Conservation (phyloP, 768 basidiomycete genomes). For the Boletellus sp. region DNA sequence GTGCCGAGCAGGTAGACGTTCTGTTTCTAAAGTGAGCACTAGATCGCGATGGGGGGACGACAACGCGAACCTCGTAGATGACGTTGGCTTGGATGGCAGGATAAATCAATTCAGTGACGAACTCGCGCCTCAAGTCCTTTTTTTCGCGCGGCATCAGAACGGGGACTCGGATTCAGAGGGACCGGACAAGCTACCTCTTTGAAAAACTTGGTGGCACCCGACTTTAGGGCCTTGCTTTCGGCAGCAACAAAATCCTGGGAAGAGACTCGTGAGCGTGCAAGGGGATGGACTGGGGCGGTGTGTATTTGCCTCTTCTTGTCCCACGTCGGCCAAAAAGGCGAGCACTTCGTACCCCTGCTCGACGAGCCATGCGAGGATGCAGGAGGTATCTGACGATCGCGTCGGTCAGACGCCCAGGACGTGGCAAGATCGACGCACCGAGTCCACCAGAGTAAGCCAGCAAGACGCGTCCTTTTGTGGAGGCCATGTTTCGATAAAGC, state of each 20-base stretch:
- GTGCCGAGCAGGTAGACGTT: constrained; percentile 97
- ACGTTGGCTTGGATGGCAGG: constrained; percentile 98
- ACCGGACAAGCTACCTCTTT: constrained; percentile 55
- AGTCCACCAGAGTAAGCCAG: constrained; percentile 98
- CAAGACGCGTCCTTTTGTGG: constrained; percentile 76
- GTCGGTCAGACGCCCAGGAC: constrained; percentile 3
- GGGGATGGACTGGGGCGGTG: background rate
- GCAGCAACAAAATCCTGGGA: constrained; percentile 89
- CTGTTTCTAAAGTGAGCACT: constrained; percentile 33
- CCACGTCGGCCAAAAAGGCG: constrained; percentile 96
- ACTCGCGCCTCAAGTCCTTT: constrained; percentile 92
- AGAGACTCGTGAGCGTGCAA: constrained; percentile 2
- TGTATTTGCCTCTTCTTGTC: constrained; percentile 73
- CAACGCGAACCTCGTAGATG: constrained; percentile 82
- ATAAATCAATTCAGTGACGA: constrained; percentile 94
- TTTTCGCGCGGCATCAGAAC: background rate
- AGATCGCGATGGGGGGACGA: background rate
- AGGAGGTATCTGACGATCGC: constrained; percentile 75
- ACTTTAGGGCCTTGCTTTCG: constrained; percentile 79
- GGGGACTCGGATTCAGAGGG: background rate
- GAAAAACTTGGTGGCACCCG: constrained; percentile 97
- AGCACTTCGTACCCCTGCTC: constrained; percentile 97
- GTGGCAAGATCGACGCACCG: constrained; percentile 51
- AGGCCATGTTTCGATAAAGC: constrained; percentile 10
- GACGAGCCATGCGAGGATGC: constrained; percentile 98